phyloP scores from a whole-genome alignment of 371 early-diverging fungal species.

The Smittium culicis region DNA sequence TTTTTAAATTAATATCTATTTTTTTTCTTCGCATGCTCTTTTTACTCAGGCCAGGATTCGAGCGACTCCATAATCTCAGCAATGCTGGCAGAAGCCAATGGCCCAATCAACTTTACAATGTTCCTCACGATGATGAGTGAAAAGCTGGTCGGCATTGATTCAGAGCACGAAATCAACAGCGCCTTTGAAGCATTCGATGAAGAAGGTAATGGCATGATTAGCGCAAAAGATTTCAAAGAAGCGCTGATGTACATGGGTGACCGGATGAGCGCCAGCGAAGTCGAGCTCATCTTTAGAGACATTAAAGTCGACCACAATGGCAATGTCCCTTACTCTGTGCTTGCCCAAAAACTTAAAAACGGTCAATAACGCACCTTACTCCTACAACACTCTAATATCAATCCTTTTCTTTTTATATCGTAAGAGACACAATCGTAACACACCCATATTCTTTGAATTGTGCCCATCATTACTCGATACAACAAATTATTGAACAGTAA shows the following conservation, averaged over 20 bases:
- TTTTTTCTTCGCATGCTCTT: too few relatives aligned
- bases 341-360: slow-evolving; percentile 82
- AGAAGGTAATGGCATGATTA: slow-evolving; percentile 67
- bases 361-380: slow-evolving; percentile 65
- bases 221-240: slow-evolving; percentile 60
- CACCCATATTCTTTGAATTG: too few relatives aligned
- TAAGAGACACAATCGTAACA: background rate
- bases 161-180: slow-evolving; percentile 65
- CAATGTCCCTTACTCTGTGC: slow-evolving; percentile 79
- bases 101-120: slow-evolving; percentile 81
- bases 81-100: slow-evolving; percentile 79
- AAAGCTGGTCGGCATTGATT: slow-evolving; percentile 36
- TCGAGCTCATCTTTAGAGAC: slow-evolving; percentile 87
- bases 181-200: slow-evolving; percentile 81
- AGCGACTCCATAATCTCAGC: slow-evolving; percentile 54
- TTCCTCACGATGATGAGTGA: slow-evolving; percentile 84
- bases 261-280: slow-evolving; percentile 60
- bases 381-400: too few relatives aligned
- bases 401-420: too few relatives aligned
- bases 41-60: too few relatives aligned
- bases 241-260: slow-evolving; percentile 78
- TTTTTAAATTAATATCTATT: too few relatives aligned
- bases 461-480: too few relatives aligned
- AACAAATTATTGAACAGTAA: too few relatives aligned
- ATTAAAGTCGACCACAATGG: slow-evolving; percentile 63